A percentile compares a stretch with the other conserved stretches of the same genome.
Evolutionary conservation across 2,329 filamentous ascomycete genomes (phyloP).

Genomic region (Ascochyta clinopodiicola): DNA sequence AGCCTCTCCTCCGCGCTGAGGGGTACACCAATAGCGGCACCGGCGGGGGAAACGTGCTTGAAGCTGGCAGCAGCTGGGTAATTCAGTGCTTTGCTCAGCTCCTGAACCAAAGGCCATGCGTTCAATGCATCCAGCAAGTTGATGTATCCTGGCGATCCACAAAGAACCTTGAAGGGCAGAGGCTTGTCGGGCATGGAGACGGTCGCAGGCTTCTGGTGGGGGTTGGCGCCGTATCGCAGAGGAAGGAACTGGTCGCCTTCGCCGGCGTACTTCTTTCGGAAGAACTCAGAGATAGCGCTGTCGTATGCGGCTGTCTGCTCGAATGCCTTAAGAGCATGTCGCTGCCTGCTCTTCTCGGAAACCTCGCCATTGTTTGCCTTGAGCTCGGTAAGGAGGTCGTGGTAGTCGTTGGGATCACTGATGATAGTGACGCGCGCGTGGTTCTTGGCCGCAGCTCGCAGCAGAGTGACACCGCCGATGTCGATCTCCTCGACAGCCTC

Average conservation of each 20-base stretch:
- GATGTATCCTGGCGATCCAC: slow-evolving; percentile 92
- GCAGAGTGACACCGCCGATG: slow-evolving; percentile 92
- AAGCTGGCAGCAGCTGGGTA: slow-evolving; percentile 94
- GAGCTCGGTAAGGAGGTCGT: slow-evolving; percentile 90
- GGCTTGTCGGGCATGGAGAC: slow-evolving; percentile 76
- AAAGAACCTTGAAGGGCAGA: slow-evolving; percentile 93
- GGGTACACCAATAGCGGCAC: slow-evolving; percentile 90
- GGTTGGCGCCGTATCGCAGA: slow-evolving; percentile 94
- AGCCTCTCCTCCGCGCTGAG: slow-evolving; percentile 88
- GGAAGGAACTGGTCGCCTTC: slow-evolving; percentile 82
- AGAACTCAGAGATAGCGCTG: slow-evolving; percentile 91
- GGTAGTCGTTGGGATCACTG: slow-evolving; percentile 91
- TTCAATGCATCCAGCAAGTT: slow-evolving; percentile 97
- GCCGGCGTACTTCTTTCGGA: slow-evolving; percentile 93
- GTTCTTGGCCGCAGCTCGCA: slow-evolving; percentile 97
- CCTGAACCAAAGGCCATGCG: slow-evolving; percentile 95
- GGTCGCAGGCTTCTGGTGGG: slow-evolving; percentile 95
- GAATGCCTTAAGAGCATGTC: slow-evolving; percentile 95
- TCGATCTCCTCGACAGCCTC: slow-evolving; percentile 99
- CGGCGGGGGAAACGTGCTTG: slow-evolving; percentile 96
- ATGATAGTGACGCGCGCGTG: slow-evolving; percentile 94
- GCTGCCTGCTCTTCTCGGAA: slow-evolving; percentile 81
- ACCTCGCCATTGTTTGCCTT: slow-evolving; percentile 81
- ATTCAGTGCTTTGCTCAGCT: slow-evolving; percentile 86
- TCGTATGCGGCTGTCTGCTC: slow-evolving; percentile 99